Evolutionary conservation across 179 eudicot genomes (phyloP).

Genomic region (Beta corolliflora): DNA sequence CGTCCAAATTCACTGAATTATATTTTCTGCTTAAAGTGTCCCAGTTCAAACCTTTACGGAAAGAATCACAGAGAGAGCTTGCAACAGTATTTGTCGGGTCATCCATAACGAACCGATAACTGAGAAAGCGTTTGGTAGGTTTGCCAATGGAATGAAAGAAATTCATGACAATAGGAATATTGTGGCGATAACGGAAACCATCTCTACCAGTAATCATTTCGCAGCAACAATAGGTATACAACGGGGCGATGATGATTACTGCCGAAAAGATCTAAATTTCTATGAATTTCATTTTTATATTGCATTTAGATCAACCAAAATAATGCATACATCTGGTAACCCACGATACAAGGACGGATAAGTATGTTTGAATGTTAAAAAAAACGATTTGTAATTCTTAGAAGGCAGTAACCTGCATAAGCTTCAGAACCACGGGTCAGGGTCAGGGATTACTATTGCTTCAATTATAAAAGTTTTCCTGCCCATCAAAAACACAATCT

Average conservation of each 20-base stretch:
- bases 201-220: neutral
- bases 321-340: neutral
- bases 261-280: neutral
- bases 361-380: neutral
- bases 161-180: conserved; percentile 13
- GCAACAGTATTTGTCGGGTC: conserved; percentile 28
- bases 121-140: conserved; percentile 18
- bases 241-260: neutral
- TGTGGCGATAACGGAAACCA: conserved; percentile 26
- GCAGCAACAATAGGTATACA: conserved; percentile 6
- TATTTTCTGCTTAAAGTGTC: conserved; percentile 46
- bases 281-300: neutral
- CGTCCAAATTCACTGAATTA: conserved; percentile 33
- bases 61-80: conserved; percentile 49
- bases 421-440: neutral
- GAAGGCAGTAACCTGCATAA: neutral
- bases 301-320: neutral
- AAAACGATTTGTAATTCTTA: neutral
- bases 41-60: conserved; percentile 67
- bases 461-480: neutral
- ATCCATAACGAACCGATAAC: conserved; percentile 26
- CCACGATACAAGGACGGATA: neutral
- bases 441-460: neutral
- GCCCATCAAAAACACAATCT: neutral
- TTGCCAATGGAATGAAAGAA: conserved; percentile 11